These are phyloP conservation scores for Vaccinium macrocarpon DNA, from an alignment of 148 eudicot species.

Conservation along the genomic window DNA sequence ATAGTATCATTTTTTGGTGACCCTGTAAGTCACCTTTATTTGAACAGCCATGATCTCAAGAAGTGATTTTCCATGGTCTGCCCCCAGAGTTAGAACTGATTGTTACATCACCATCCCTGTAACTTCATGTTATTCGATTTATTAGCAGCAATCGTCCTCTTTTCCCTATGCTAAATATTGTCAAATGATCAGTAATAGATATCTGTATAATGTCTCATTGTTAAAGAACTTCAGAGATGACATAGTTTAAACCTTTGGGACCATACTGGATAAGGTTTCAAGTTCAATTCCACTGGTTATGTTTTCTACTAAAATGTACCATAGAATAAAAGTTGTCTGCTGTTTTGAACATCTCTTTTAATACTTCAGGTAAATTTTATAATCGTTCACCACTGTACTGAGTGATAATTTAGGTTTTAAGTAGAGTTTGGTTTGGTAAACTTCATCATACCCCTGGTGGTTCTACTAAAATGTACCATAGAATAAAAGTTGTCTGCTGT, in stretches of 20 bases:
- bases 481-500: not conserved
- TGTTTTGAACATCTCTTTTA: not conserved
- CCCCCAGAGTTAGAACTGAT: constrained; percentile 15
- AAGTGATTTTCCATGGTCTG: constrained; percentile 16
- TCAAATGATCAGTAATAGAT: not conserved
- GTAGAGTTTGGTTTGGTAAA: too few relatives aligned
- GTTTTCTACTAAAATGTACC: not conserved
- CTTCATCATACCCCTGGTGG: too few relatives aligned
- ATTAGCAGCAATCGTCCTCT: not conserved
- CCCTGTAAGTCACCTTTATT: constrained; percentile 37
- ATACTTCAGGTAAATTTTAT: too few relatives aligned
- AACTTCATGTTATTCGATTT: not conserved
- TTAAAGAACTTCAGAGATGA: not conserved
- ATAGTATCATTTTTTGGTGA: constrained; percentile 25
- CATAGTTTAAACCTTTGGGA: not conserved
- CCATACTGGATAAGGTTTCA: not conserved
- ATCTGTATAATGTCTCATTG: not conserved
- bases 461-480: not conserved
- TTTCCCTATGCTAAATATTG: not conserved
- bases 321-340: not conserved
- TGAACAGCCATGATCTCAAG: constrained; percentile 43
- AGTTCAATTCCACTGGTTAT: not conserved
- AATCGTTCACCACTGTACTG: not conserved
- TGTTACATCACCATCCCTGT: not conserved
- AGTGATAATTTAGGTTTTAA: not conserved